Evolutionary conservation across 805 yeast species (phyloP).

Genomic region (Kuraishia borneana): DNA sequence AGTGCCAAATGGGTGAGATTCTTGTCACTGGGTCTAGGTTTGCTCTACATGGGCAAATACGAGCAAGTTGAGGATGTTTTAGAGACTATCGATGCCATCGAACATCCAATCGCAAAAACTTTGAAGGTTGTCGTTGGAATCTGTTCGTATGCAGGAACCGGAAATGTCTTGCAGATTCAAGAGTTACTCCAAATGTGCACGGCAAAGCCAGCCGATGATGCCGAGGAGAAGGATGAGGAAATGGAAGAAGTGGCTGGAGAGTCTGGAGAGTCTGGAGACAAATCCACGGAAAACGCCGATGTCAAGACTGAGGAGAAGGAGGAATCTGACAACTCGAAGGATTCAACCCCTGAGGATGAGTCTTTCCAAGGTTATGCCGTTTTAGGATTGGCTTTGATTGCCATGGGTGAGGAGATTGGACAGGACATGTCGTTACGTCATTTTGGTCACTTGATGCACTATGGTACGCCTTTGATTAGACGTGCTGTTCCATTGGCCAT

Average conservation of each 20-base stretch:
- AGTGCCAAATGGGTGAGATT: slow-evolving; percentile 82
- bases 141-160: slow-evolving; percentile 96
- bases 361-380: slow-evolving; percentile 81
- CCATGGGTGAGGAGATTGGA: slow-evolving; percentile 97
- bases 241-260: slow-evolving; percentile 29
- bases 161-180: slow-evolving; percentile 92
- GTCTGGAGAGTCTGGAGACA: slow-evolving; percentile 22
- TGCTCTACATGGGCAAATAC: slow-evolving; percentile 85
- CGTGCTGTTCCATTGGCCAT: slow-evolving; percentile 97
- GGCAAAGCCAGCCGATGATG: slow-evolving; percentile 47
- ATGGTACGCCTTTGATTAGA: slow-evolving; percentile 84
- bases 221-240: slow-evolving; percentile 49
- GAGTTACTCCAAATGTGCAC: slow-evolving; percentile 82
- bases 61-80: slow-evolving; percentile 90
- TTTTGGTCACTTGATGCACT: slow-evolving; percentile 95
- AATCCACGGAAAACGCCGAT: slow-evolving; percentile 13
- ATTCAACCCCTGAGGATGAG: slow-evolving; percentile 35
- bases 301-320: slow-evolving; percentile 9
- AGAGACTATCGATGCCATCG: slow-evolving; percentile 90
- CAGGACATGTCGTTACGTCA: slow-evolving; percentile 96
- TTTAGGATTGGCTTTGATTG: slow-evolving; percentile 85
- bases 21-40: slow-evolving; percentile 84
- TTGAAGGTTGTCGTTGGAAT: slow-evolving; percentile 83
- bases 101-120: slow-evolving; percentile 85
- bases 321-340: slow-evolving; percentile 14